Evolutionary conservation across 1,139 yeast genomes (phyloP), one percentile per base, ranked within the genome.

Genomic region (Yarrowia galli): DNA sequence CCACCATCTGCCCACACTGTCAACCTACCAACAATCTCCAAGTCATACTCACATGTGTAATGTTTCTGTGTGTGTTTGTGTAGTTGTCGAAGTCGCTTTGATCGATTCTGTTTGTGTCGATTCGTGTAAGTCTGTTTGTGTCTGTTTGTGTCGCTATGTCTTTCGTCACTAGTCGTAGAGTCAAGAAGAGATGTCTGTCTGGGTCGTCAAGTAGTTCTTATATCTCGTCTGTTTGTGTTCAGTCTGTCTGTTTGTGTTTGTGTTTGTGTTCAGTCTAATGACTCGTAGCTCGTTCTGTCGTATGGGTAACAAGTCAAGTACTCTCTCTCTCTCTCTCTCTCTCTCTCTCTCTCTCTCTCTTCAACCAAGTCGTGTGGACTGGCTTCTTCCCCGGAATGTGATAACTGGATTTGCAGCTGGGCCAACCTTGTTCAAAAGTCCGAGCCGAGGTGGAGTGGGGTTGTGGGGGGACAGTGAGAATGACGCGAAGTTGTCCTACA

Each of bases 351-450:
- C n/a, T n/a, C n/a, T n/a, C 8, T 28, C 8, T 10, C 32, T 28
- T 28, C 32, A 28, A 28, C 9, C 18, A 56, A 18, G 64, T 58
- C 64, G 64, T 58, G 54, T 61, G 56, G 54, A 61, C 22, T 22
- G 35, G n/a, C n/a, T n/a, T 53, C 66, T 61, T 61, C 66, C 66
- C 66, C 66, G 66, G 66, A 61, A 61, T 61, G 66, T 61, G 66
- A 61, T 61, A 61, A 58, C 49, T 28, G 42, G 51, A 23, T 43
- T 56, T 56, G 49, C 63, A 56, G 63, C 36, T 25, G 4, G 22
- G 16, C 8, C 20, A 56, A 56, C 40, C 51, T 43, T 58, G 16
- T 35, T 53, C 36, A 22, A 20, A 22, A 3, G 35, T 23, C 46
- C 46, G 61, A 54, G 61, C 61, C 61, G 61, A 54, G 61, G 61